Evolutionary conservation across 768 basidiomycete genomes (phyloP).

Genomic region (Boletus fagicola): DNA sequence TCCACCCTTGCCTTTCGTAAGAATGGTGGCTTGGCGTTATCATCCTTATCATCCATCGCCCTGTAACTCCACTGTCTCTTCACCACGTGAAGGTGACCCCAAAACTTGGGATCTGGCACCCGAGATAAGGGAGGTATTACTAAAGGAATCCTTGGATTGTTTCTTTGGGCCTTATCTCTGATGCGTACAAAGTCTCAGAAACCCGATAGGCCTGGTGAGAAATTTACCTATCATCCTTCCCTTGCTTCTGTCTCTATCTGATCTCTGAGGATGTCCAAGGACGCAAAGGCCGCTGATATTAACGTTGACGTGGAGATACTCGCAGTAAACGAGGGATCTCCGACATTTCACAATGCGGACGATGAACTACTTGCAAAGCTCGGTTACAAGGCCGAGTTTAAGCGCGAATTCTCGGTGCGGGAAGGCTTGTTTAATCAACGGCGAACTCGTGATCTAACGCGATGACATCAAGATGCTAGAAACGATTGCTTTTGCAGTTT

Average conservation of each 20-base stretch:
- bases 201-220: constrained; percentile 1
- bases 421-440: not conserved
- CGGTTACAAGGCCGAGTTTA: constrained; percentile 73
- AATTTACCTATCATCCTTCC: not conserved
- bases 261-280: constrained; percentile 17
- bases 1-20: not conserved
- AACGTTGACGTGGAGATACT: constrained; percentile 12
- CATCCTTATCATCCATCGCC: not conserved
- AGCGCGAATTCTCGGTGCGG: constrained; percentile 67
- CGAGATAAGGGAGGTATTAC: constrained; percentile 19
- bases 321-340: constrained; percentile 12
- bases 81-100: not conserved
- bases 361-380: constrained; percentile 59
- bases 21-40: not conserved
- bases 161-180: constrained; percentile 20
- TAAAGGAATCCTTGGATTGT: not conserved
- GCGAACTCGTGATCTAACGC: not conserved
- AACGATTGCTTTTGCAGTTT: constrained; percentile 65
- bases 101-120: not conserved
- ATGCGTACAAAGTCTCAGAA: not conserved
- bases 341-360: constrained; percentile 44
- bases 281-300: constrained; percentile 16
- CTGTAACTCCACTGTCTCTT: not conserved
- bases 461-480: constrained; percentile 42
- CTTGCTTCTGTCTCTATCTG: not conserved